phyloP scores from a whole-genome alignment of 202 grass and related monocot species.

The Panicum hallii region DNA sequence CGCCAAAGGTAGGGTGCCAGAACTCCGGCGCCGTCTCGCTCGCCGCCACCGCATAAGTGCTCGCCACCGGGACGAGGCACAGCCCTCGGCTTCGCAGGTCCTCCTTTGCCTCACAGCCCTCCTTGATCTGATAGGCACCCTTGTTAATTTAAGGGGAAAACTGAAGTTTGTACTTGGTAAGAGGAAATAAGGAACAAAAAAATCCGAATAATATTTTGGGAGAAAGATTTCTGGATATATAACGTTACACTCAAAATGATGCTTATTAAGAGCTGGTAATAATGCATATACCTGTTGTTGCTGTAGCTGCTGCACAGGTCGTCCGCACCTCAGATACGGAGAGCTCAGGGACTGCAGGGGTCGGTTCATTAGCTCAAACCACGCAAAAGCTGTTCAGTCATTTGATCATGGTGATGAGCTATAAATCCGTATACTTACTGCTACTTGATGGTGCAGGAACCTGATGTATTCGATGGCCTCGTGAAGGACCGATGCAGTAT shows the following conservation, averaged over 20 bases:
- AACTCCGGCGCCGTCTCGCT: constrained; percentile 64
- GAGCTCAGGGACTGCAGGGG: constrained; percentile 69
- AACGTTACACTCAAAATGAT: background rate
- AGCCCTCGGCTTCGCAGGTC: constrained; percentile 67
- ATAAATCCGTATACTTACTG: constrained; percentile 50
- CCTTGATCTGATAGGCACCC: constrained; percentile 11
- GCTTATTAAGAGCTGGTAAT: background rate
- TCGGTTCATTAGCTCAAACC: background rate
- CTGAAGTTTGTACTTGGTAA: background rate
- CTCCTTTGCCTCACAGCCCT: constrained; percentile 14
- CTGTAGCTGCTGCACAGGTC: constrained; percentile 52
- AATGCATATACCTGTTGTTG: constrained; percentile 12
- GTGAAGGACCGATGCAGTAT: constrained; percentile 98
- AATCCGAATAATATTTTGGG: background rate
- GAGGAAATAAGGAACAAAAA: background rate
- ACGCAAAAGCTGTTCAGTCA: background rate
- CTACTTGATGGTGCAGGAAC: constrained; percentile 89
- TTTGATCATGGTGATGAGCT: background rate
- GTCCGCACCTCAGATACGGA: constrained; percentile 70
- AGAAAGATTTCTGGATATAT: background rate
- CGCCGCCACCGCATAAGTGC: constrained; percentile 63
- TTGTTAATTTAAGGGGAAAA: background rate
- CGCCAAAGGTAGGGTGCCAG: constrained; percentile 82
- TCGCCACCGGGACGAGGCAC: constrained; percentile 78
- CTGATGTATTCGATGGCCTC: constrained; percentile 93